Conservation (phyloP, 768 basidiomycete species). For the Tephrocybe sp. region DNA sequence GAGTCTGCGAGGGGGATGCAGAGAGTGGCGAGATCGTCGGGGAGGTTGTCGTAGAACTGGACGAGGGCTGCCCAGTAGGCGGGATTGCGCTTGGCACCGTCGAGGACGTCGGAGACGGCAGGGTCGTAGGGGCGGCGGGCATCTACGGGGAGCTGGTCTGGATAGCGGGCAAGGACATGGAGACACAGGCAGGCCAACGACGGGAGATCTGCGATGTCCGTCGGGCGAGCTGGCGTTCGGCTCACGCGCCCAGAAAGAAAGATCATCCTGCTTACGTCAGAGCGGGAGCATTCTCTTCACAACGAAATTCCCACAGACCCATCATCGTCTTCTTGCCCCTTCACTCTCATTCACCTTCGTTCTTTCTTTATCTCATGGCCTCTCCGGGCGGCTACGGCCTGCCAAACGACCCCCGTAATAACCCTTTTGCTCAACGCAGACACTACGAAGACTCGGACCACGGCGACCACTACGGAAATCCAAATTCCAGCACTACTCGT, state of each 20-base stretch:
- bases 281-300: constrained; percentile 1
- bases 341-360: constrained; percentile 19
- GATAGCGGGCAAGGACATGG: constrained; percentile 36
- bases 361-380: constrained; percentile 21
- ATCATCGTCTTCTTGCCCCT: constrained; percentile 4
- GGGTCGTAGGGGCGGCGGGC: constrained; percentile 21
- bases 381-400: constrained; percentile 23
- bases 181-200: constrained; percentile 57
- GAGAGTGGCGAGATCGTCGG: constrained; percentile 39
- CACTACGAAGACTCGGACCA: constrained; percentile 51
- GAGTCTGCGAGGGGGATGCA: constrained; percentile 53
- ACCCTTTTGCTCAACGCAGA: constrained; percentile 30
- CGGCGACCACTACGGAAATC: constrained; percentile 51
- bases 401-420: constrained; percentile 23
- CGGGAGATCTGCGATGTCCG: constrained; percentile 31
- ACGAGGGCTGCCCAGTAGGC: constrained; percentile 61
- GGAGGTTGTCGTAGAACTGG: constrained; percentile 59
- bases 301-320: constrained; percentile 16
- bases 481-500: constrained; percentile 55
- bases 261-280: constrained; percentile 7
- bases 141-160: constrained; percentile 43
- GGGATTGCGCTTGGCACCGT: constrained; percentile 51
- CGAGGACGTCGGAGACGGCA: constrained; percentile 25
- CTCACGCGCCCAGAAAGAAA: not conserved
- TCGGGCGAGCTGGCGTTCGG: constrained; percentile 5